These are phyloP conservation scores for Trichoderma reesei DNA, from an alignment of 495 filamentous ascomycete species.

Conservation along the genomic window DNA sequence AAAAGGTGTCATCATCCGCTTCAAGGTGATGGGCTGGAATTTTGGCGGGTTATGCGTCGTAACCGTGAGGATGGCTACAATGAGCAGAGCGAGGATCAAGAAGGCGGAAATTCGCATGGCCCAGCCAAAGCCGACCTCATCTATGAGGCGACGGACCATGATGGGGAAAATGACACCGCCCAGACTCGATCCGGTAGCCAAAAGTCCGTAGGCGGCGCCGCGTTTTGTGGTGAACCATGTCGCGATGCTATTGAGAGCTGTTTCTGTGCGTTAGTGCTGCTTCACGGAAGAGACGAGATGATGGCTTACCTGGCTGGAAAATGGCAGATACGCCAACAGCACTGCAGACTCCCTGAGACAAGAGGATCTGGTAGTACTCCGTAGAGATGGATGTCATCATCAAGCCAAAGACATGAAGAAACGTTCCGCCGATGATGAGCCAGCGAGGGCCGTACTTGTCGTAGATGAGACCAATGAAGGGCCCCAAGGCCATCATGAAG, in stretches of 20 bases:
- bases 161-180: slow-evolving; percentile 56
- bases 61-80: slow-evolving; percentile 33
- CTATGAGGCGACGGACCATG: slow-evolving; percentile 50
- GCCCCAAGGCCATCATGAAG: slow-evolving; percentile 38
- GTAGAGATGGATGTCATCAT: slow-evolving; percentile 56
- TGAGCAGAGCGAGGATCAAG: slow-evolving; percentile 47
- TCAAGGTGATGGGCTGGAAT: slow-evolving; percentile 15
- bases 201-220: slow-evolving; percentile 54
- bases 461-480: slow-evolving; percentile 39
- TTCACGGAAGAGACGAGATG: background rate
- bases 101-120: slow-evolving; percentile 56
- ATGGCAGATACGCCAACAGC: slow-evolving; percentile 24
- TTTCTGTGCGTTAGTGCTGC: background rate
- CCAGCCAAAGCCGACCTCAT: slow-evolving; percentile 52
- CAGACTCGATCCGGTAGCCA: slow-evolving; percentile 48
- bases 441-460: slow-evolving; percentile 11
- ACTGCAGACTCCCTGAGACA: slow-evolving; percentile 43
- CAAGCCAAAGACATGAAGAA: slow-evolving; percentile 57
- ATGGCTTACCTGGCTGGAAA: slow-evolving; percentile 26
- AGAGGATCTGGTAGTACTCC: slow-evolving; percentile 50
- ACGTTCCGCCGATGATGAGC: slow-evolving; percentile 45
- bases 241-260: slow-evolving; percentile 11
- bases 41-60: slow-evolving; percentile 14
- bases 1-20: slow-evolving; percentile 15
- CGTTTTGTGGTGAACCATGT: slow-evolving; percentile 55